Percentiles rank a stretch among this genome's conserved stretches.
Evolutionary conservation across 2,329 filamentous ascomycete species (phyloP).

Genomic region (Cadophora sp.): DNA sequence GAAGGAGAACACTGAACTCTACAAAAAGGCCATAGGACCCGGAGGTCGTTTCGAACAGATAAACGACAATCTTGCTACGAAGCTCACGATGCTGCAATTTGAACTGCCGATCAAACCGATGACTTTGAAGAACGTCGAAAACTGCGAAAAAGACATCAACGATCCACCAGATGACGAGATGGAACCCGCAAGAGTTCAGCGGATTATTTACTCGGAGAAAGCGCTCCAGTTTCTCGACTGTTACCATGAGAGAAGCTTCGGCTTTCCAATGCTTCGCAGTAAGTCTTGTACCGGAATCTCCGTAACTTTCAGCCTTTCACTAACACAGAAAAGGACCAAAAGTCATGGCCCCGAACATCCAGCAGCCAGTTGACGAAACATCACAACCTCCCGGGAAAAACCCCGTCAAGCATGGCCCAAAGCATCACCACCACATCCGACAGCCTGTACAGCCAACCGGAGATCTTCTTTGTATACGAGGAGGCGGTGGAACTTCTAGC

Average conservation of each 20-base stretch:
- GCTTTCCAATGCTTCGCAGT: slow-evolving; percentile 40
- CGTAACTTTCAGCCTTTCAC: not conserved
- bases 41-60: slow-evolving; percentile 26
- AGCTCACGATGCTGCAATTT: slow-evolving; percentile 44
- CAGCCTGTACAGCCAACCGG: slow-evolving; percentile 1
- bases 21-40: slow-evolving; percentile 27
- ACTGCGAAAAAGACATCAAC: slow-evolving; percentile 27
- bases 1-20: slow-evolving; percentile 26
- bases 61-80: slow-evolving; percentile 41
- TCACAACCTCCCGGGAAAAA: not conserved
- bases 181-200: slow-evolving; percentile 28
- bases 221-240: slow-evolving; percentile 43
- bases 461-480: slow-evolving; percentile 22
- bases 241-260: slow-evolving; percentile 41
- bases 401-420: not conserved
- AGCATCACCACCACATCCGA: not conserved
- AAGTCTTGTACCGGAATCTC: slow-evolving; percentile 41
- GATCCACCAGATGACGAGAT: slow-evolving; percentile 30
- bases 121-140: slow-evolving; percentile 39
- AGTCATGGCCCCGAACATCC: not conserved
- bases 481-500: slow-evolving; percentile 30
- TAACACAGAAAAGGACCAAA: slow-evolving; percentile 29
- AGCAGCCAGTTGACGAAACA: not conserved
- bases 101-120: slow-evolving; percentile 42
- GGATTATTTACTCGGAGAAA: slow-evolving; percentile 38